phyloP scores from a whole-genome alignment of 1,139 yeast genomes.

The Magnusiomyces starmeri region DNA sequence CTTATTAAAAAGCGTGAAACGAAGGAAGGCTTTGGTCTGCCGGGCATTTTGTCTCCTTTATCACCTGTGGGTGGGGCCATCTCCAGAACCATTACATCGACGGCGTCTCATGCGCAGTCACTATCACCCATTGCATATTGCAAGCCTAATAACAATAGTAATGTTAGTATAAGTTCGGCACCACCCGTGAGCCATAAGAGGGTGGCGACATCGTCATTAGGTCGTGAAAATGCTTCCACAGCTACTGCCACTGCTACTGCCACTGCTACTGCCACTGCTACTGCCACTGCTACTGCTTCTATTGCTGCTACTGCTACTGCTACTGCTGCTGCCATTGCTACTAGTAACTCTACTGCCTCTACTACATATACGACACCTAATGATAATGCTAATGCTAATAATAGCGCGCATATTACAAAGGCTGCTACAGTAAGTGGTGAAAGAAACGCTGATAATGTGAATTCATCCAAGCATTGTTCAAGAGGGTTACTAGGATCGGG shows the following conservation, averaged over 20 bases:
- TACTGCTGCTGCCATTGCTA: not conserved
- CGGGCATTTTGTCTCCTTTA: not conserved
- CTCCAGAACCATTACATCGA: not conserved
- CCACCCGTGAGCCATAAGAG: too few species aligned
- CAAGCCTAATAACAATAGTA: not conserved
- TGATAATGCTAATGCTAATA: not conserved
- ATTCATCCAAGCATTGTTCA: not conserved
- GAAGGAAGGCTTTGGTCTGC: not conserved
- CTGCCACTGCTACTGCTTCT: not conserved
- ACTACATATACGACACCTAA: not conserved
- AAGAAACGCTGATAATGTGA: too few species aligned
- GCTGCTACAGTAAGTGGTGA: not conserved
- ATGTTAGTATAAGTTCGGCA: too few species aligned
- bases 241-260: not conserved
- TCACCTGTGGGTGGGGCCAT: not conserved
- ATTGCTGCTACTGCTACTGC: not conserved
- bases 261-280: not conserved
- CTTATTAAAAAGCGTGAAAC: conserved; percentile 18
- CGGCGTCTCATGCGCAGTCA: not conserved
- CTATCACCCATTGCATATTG: not conserved
- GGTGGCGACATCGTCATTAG: too few species aligned
- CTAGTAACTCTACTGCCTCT: not conserved
- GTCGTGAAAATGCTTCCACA: not conserved
- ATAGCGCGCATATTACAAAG: not conserved
- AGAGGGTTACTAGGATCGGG: not conserved